A percentile compares a stretch with the other conserved stretches of the same genome.
phyloP scores from a whole-genome alignment of 768 basidiomycete species.

The Rhizopogon vulgaris region DNA sequence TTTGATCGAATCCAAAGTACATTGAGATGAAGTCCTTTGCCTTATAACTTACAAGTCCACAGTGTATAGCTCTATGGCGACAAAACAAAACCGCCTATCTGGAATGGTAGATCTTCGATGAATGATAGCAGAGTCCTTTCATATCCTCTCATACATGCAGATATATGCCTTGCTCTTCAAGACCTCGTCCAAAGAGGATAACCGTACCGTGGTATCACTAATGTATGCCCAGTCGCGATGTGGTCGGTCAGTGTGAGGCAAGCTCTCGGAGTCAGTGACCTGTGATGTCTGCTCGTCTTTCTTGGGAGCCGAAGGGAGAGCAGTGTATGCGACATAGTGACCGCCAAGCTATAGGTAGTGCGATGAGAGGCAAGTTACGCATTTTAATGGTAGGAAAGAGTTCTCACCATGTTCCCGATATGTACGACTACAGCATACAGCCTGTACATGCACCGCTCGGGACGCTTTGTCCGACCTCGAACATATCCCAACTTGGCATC shows the following conservation, averaged over 20 bases:
- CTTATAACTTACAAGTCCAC: background rate
- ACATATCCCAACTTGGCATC: slow-evolving; percentile 28
- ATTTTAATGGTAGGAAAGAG: background rate
- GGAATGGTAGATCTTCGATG: background rate
- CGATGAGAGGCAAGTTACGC: slow-evolving; percentile 4
- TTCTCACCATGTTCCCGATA: slow-evolving; percentile 76
- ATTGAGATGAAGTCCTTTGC: background rate
- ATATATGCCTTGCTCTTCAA: slow-evolving; percentile 89
- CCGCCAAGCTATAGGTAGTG: slow-evolving; percentile 59
- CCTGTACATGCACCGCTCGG: slow-evolving; percentile 54
- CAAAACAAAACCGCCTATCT: background rate
- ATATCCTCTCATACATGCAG: slow-evolving; percentile 85
- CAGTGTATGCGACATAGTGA: slow-evolving; percentile 84
- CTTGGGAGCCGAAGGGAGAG: slow-evolving; percentile 43
- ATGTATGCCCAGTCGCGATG: slow-evolving; percentile 83
- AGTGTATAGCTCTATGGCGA: background rate
- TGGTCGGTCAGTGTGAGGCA: slow-evolving; percentile 2
- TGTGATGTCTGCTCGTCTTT: slow-evolving; percentile 2
- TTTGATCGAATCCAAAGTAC: no score
- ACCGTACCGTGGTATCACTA: slow-evolving; percentile 82
- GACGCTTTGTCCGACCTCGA: slow-evolving; percentile 19
- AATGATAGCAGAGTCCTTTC: slow-evolving; percentile 2
- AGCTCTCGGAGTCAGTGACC: slow-evolving; percentile 8
- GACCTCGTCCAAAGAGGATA: slow-evolving; percentile 82
- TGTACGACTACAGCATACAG: slow-evolving; percentile 82